phyloP scores from a whole-genome alignment of 2,329 filamentous ascomycete species.

The Teratosphaeria viscida region DNA sequence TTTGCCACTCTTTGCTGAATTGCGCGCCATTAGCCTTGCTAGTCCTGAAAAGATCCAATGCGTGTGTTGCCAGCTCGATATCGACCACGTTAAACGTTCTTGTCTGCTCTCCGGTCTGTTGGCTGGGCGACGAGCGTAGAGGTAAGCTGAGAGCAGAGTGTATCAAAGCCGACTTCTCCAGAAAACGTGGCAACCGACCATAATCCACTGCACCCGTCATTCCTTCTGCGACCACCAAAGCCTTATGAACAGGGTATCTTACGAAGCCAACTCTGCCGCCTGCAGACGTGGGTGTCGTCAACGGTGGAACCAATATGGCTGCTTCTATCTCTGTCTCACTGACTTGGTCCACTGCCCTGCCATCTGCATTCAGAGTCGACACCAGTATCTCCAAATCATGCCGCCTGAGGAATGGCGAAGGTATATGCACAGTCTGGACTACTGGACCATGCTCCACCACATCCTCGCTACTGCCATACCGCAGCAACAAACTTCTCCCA shows the following conservation, averaged over 20 bases:
- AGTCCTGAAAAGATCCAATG: slow-evolving; percentile 38
- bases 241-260: slow-evolving; percentile 74
- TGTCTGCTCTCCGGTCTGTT: slow-evolving; percentile 3
- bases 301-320: slow-evolving; percentile 59
- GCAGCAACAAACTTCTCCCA: slow-evolving; percentile 31
- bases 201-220: slow-evolving; percentile 54
- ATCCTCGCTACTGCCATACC: slow-evolving; percentile 45
- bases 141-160: slow-evolving; percentile 50
- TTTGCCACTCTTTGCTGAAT: slow-evolving; percentile 27
- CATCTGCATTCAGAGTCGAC: slow-evolving; percentile 41
- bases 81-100: slow-evolving; percentile 43
- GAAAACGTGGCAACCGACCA: slow-evolving; percentile 28
- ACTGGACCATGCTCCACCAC: slow-evolving; percentile 38
- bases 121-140: slow-evolving; percentile 9
- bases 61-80: slow-evolving; percentile 49
- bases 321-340: slow-evolving; percentile 42
- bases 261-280: slow-evolving; percentile 56
- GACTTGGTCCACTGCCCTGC: slow-evolving; percentile 16
- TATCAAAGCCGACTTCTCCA: slow-evolving; percentile 31
- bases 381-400: slow-evolving; percentile 55
- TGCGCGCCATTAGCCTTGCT: slow-evolving; percentile 23
- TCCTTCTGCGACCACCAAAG: slow-evolving; percentile 63
- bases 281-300: slow-evolving; percentile 57
- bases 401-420: slow-evolving; percentile 51
- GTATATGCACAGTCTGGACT: slow-evolving; percentile 51